These are phyloP conservation scores for Talaromyces trachyspermus DNA, from an alignment of 495 filamentous ascomycete genomes.

Conservation along the genomic window DNA sequence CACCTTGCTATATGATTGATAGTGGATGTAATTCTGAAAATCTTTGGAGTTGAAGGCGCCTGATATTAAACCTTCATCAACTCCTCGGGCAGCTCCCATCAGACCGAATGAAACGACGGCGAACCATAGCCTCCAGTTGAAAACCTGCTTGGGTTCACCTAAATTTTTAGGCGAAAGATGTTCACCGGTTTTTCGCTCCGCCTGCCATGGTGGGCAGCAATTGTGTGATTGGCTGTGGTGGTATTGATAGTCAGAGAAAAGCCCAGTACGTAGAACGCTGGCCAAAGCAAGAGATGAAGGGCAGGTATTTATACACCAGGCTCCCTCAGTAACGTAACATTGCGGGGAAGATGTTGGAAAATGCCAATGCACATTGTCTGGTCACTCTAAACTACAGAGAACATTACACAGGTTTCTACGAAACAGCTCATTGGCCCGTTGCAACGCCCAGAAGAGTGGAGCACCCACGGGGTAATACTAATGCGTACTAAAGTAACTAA, in stretches of 20 bases:
- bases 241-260: neutral
- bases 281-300: neutral
- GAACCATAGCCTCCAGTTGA: conserved; percentile 61
- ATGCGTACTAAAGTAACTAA: neutral
- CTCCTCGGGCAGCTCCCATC: conserved; percentile 55
- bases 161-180: conserved; percentile 52
- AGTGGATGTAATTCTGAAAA: conserved; percentile 51
- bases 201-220: conserved; percentile 43
- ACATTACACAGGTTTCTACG: neutral
- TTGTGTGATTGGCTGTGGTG: neutral
- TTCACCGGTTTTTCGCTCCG: conserved; percentile 58
- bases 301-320: neutral
- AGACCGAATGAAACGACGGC: conserved; percentile 60
- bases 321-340: neutral
- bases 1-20: conserved; percentile 46
- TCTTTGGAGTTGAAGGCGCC: conserved; percentile 56
- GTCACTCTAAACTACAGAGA: too few relatives aligned
- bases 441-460: neutral
- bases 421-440: neutral
- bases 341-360: neutral
- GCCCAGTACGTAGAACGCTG: neutral
- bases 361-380: neutral
- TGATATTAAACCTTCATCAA: conserved; percentile 69
- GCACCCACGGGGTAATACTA: neutral
- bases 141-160: conserved; percentile 48